Evolutionary conservation across 805 yeast genomes (phyloP).

Genomic region (Metschnikowia vanudenii): DNA sequence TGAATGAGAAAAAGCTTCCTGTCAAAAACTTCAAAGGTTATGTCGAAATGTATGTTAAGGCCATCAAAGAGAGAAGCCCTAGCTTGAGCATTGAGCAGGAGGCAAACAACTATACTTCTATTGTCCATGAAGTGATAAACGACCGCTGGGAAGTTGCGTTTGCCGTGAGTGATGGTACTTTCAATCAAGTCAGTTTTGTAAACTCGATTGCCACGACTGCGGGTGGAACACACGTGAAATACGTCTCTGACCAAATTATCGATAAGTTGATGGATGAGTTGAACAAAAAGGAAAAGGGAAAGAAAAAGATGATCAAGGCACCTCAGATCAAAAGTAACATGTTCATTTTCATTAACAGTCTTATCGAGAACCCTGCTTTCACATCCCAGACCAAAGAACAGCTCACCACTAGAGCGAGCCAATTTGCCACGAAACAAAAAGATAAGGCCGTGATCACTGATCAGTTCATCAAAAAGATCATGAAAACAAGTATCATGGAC

Average conservation of each 20-base stretch:
- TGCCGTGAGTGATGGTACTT: slow-evolving; percentile 85
- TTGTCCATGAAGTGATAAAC: slow-evolving; percentile 76
- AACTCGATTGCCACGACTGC: slow-evolving; percentile 96
- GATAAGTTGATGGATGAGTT: slow-evolving; percentile 70
- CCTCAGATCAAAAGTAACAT: slow-evolving; percentile 87
- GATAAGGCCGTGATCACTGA: slow-evolving; percentile 68
- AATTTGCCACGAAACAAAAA: slow-evolving; percentile 74
- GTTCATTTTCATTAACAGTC: slow-evolving; percentile 87
- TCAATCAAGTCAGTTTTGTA: slow-evolving; percentile 94
- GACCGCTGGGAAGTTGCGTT: slow-evolving; percentile 97
- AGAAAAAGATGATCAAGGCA: slow-evolving; percentile 73
- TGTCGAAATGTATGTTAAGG: slow-evolving; percentile 83
- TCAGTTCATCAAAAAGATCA: slow-evolving; percentile 65
- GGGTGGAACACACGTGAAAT: slow-evolving; percentile 94
- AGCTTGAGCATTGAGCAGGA: slow-evolving; percentile 26
- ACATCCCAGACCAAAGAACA: slow-evolving; percentile 98
- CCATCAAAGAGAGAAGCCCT: slow-evolving; percentile 56
- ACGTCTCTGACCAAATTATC: slow-evolving; percentile 80
- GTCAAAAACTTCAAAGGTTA: slow-evolving; percentile 79
- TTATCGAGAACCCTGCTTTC: slow-evolving; percentile 94
- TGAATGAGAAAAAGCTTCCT: slow-evolving; percentile 71
- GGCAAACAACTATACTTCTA: slow-evolving; percentile 39
- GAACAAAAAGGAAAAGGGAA: slow-evolving; percentile 61
- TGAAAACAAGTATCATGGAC: slow-evolving; percentile 67
- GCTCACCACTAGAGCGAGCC: slow-evolving; percentile 80